Conservation (phyloP, 371 early-diverging fungal species). For the Haplosporangium sp. region DNA sequence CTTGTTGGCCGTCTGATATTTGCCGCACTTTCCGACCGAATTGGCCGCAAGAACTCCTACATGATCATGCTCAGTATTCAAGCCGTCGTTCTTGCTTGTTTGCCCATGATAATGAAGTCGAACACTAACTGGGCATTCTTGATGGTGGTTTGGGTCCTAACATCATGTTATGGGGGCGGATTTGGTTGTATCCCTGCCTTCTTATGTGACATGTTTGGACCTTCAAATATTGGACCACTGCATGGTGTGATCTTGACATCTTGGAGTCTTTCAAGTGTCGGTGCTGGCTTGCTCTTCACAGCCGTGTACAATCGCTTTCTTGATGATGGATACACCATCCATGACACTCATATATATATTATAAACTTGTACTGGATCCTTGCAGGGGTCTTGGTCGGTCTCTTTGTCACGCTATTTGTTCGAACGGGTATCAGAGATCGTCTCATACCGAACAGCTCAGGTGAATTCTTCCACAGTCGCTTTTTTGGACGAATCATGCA, state of each 20-base stretch:
- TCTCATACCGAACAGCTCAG: conserved; percentile 60
- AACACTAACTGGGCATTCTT: conserved; percentile 64
- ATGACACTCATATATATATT: conserved; percentile 60
- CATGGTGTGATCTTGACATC: conserved; percentile 70
- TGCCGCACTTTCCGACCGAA: conserved; percentile 68
- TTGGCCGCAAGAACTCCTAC: conserved; percentile 70
- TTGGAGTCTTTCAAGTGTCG: conserved; percentile 73
- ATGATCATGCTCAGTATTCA: conserved; percentile 63
- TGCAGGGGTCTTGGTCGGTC: conserved; percentile 59
- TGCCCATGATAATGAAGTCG: conserved; percentile 60
- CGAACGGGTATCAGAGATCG: conserved; percentile 68
- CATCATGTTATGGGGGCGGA: conserved; percentile 70
- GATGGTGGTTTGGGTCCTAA: conserved; percentile 60
- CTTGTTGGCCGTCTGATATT: conserved; percentile 68
- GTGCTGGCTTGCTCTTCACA: conserved; percentile 71
- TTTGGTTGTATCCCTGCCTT: conserved; percentile 78
- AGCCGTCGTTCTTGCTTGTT: conserved; percentile 57
- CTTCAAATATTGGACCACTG: conserved; percentile 72
- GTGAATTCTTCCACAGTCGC: conserved; percentile 61
- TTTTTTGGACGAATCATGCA: conserved; percentile 55
- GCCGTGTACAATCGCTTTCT: conserved; percentile 63
- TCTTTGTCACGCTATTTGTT: conserved; percentile 62
- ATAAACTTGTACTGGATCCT: conserved; percentile 73
- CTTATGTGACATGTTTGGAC: conserved; percentile 76
- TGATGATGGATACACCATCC: conserved; percentile 55